Base-by-base conservation (phyloP, 305 asterid genomes). In the Solanum hybrid region DNA sequence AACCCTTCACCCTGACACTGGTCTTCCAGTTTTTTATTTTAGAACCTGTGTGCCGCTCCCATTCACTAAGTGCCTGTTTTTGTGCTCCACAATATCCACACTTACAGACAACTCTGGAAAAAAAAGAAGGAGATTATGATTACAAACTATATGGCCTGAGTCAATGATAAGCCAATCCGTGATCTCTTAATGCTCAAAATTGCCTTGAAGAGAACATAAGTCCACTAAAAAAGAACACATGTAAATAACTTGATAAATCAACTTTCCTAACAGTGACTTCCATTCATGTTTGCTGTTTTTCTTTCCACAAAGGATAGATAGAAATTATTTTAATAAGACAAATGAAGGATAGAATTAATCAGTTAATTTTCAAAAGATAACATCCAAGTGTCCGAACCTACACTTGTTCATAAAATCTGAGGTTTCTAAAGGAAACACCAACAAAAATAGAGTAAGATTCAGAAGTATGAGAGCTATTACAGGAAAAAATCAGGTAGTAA, bases 11-110 rank as follows among this genome's bases (percentile, higher is more conserved):
- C 92, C 92, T 94, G 90, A 98, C 95, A 93, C 98, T 95, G 75
- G 98, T 91, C 93, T 94, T 98, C 99, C 99, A 98, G 92, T 96
- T 95, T 92, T 96, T 98, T 20, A 92, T 90, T 93, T 87, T 96
- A 77, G 95, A 95, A 82, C 99, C 99, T 22, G 99, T 98, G 93
- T 98, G 99, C 87, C 97, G 93, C 91, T 94, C 99, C 99, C 99
- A 98, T 90, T 95, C 98, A 91, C 97, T 96, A 87, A 96, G 98
- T 89, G 98, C 94, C 95, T 92, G 97, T 92, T 96, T 98, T 90
- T 96, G 95, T 66, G 93, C 92, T 92, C 99, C 98, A 91, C 99
- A 98, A 86, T 87, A 94, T 73, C 98, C 98, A 91, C 99, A 98
- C 93, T 96, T 96, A 96, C 99, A 98, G 92, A 96, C 97, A 94